Evolutionary conservation across 139 green algal species (phyloP).

Genomic region (Micractinium conductrix): DNA sequence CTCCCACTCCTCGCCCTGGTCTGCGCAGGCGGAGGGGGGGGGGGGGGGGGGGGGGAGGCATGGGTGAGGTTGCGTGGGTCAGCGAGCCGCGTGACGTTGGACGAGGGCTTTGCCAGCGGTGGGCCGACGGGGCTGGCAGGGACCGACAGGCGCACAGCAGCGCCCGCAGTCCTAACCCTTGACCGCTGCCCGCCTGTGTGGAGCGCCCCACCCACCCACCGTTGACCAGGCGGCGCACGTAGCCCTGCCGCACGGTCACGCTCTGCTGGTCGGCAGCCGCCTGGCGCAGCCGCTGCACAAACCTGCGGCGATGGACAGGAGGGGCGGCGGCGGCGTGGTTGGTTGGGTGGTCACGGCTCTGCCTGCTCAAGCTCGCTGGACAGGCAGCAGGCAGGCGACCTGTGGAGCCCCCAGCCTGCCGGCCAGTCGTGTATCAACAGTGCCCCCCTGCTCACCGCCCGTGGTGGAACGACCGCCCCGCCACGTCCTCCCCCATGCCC

Average conservation of each 20-base stretch:
- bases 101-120: too few species aligned
- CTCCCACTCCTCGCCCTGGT: slow-evolving; percentile 71
- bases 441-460: slow-evolving; percentile 45
- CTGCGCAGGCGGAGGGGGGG: slow-evolving; percentile 46
- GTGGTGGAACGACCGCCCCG: slow-evolving; percentile 95
- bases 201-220: slow-evolving; percentile 50
- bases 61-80: background rate
- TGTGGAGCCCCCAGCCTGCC: too few species aligned
- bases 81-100: background rate
- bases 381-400: too few species aligned
- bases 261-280: slow-evolving; percentile 56
- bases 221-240: slow-evolving; percentile 77
- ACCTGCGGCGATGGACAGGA: slow-evolving; percentile 87
- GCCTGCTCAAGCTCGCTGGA: too few species aligned
- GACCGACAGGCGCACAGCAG: too few species aligned
- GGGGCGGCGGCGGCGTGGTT: background rate
- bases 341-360: too few species aligned
- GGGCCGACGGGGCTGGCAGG: too few species aligned
- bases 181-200: too few species aligned
- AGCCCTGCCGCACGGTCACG: slow-evolving; percentile 80
- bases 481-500: slow-evolving; percentile 75
- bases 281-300: slow-evolving; percentile 90
- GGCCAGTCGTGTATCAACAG: too few species aligned
- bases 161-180: too few species aligned
- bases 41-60: background rate